Conservation (phyloP, 1,284 basidiomycete species). For the Cerrena zonata region DNA sequence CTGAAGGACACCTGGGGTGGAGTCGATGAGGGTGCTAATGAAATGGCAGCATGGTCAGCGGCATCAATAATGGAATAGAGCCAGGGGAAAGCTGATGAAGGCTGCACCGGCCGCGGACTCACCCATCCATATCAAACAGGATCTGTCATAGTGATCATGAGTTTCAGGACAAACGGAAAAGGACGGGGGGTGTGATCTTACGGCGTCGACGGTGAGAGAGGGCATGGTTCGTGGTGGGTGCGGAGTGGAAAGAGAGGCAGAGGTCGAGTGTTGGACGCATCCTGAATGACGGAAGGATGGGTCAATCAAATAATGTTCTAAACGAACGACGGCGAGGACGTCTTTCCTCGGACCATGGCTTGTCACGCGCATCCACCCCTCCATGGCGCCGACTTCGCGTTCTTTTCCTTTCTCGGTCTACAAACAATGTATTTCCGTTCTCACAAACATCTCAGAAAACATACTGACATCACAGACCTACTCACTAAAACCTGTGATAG, state of each 20-base stretch:
- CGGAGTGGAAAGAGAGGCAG: background rate
- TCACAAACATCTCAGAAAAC: too few species aligned
- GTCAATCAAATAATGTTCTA: background rate
- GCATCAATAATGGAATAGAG: background rate
- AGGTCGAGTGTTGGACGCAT: background rate
- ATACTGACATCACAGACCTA: too few species aligned
- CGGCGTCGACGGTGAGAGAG: conserved; percentile 44
- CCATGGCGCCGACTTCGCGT: too few species aligned
- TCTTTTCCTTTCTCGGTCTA: too few species aligned
- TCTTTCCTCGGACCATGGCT: background rate
- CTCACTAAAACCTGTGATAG: too few species aligned
- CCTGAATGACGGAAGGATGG: background rate
- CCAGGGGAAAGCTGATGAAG: conserved; percentile 2
- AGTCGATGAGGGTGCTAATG: conserved; percentile 62
- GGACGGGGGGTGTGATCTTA: conserved; percentile 25
- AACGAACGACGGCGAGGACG: background rate
- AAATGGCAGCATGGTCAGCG: conserved; percentile 2
- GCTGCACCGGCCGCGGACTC: conserved; percentile 17
- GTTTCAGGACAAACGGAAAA: conserved; percentile 7
- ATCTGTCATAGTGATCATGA: conserved; percentile 34
- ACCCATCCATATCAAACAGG: conserved; percentile 72
- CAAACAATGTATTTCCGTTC: too few species aligned
- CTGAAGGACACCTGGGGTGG: conserved; percentile 60
- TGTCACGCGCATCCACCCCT: background rate
- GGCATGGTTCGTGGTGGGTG: conserved; percentile 20